Percentiles rank a stretch among this genome's conserved stretches.
These are phyloP conservation scores for Capsicum rhomboideum DNA, from an alignment of 257 asterid genomes.

Conservation along the genomic window DNA sequence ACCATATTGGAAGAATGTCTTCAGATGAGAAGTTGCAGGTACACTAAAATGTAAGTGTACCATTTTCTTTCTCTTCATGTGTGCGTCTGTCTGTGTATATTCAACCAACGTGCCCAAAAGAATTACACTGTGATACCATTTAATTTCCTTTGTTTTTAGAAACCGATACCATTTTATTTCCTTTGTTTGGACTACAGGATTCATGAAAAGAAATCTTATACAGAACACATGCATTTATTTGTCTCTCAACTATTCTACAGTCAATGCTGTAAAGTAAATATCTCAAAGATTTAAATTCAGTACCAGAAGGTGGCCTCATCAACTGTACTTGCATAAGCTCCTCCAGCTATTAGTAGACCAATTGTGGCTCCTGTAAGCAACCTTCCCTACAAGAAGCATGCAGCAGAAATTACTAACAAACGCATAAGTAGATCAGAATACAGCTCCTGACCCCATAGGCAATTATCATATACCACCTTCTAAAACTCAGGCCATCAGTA, in stretches of 20 bases:
- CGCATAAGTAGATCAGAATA: not conserved
- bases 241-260: not conserved
- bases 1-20: not conserved
- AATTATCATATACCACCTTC: not conserved
- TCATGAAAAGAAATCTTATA: not conserved
- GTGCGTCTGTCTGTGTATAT: not conserved
- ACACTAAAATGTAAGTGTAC: not conserved
- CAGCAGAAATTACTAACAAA: not conserved
- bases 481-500: not conserved
- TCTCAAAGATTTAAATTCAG: conserved; percentile 3
- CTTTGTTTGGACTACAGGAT: not conserved
- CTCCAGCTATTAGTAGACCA: conserved; percentile 88
- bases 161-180: too few species aligned
- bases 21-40: not conserved
- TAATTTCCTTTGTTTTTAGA: not conserved
- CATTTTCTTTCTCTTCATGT: not conserved
- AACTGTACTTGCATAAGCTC: conserved; percentile 97
- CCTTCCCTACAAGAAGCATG: conserved; percentile 53
- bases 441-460: not conserved
- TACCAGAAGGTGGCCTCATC: conserved; percentile 99
- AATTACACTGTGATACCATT: not conserved
- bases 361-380: conserved; percentile 75
- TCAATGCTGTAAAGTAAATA: not conserved
- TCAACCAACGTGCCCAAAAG: not conserved
- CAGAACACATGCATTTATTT: not conserved